Percentiles rank a stretch among this genome's conserved stretches.
Evolutionary conservation across 306 rosid genomes (phyloP).

Genomic region (Carpinus viminea): DNA sequence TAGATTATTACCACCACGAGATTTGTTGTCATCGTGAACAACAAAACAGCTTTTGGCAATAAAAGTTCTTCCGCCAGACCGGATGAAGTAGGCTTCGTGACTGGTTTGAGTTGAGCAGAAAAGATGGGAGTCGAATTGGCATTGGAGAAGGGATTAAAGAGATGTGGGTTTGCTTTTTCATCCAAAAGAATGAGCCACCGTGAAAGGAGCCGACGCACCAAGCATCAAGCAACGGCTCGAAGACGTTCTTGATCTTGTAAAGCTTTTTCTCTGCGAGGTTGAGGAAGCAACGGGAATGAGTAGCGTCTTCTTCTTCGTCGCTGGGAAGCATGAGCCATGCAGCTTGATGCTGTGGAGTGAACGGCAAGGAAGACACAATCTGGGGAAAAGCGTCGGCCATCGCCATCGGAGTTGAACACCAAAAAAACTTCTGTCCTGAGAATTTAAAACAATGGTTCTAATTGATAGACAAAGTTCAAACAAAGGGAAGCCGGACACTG

Average conservation of each 20-base stretch:
- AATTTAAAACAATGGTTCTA: too few relatives aligned
- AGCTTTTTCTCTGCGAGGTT: not conserved
- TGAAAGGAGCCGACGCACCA: slow-evolving; percentile 12
- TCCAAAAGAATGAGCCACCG: not conserved
- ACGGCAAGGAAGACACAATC: not conserved
- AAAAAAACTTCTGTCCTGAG: too few relatives aligned
- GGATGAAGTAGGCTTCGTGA: not conserved
- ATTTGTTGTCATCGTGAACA: not conserved
- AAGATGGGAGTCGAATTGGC: not conserved
- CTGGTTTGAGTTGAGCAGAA: not conserved
- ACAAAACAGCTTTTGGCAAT: not conserved
- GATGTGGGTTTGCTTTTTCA: not conserved
- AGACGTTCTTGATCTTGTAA: not conserved
- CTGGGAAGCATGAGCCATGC: slow-evolving; percentile 18
- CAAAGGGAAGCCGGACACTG: too few relatives aligned
- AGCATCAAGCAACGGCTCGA: not conserved
- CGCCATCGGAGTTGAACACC: too few relatives aligned
- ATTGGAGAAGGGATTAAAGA: not conserved
- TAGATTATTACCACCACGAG: not conserved
- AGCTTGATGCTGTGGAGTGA: not conserved
- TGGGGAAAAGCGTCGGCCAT: not conserved
- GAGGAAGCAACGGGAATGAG: not conserved
- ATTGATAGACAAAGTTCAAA: too few relatives aligned
- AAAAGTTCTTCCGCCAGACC: not conserved
- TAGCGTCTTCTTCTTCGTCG: not conserved